Base-by-base conservation (phyloP, 305 asterid species). In the Solanum hybrid region DNA sequence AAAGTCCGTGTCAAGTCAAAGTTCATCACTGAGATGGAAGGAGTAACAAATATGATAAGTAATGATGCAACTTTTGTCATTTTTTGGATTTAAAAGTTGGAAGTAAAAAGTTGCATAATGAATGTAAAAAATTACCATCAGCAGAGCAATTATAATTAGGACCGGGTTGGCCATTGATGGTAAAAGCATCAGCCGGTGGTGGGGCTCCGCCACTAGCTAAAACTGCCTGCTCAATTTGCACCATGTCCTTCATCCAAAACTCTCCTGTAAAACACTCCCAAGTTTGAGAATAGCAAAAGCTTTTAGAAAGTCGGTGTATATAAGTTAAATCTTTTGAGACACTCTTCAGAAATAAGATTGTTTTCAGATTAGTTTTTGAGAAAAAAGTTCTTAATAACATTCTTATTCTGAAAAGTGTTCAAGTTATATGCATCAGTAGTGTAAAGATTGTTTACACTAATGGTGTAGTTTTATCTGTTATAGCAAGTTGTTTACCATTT, bases 151-250 rank as follows among this genome's bases (percentile, higher is more conserved):
- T 92, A 82, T 94, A 94, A 66, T 93, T 94, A 88, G 96, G 95
- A 42, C 98, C 98, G 0, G 98, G 97, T 87, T 94, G 96, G 87
- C 98, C 97, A 64, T 95, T 94, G 93, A 95, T 94, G 6, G 96
- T 95, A 89, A 71, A 94, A 86, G 98, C 93, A 91, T 95, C 95
- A 2, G 98, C 95, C 0, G 71, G 60, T 17, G 95, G 94, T 16
- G 96, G 92, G 5, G 80, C 94, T 85, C 95, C 97, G 10, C 98
- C 98, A 32, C 93, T 92, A 2, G 94, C 95, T 37, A 92, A 17
- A 60, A 93, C 94, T n/a, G 91, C 79, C 90, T 89, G 88, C 94
- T 94, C 96, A 32, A 95, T 89, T 85, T 94, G 91, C 60, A 91
- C 12, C 38, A 90, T 24, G 86, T 94, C 95, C 86, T 88, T 93